These are phyloP conservation scores for Plenodomus tracheiphilus DNA, from an alignment of 2,329 filamentous ascomycete species.

Conservation along the genomic window DNA sequence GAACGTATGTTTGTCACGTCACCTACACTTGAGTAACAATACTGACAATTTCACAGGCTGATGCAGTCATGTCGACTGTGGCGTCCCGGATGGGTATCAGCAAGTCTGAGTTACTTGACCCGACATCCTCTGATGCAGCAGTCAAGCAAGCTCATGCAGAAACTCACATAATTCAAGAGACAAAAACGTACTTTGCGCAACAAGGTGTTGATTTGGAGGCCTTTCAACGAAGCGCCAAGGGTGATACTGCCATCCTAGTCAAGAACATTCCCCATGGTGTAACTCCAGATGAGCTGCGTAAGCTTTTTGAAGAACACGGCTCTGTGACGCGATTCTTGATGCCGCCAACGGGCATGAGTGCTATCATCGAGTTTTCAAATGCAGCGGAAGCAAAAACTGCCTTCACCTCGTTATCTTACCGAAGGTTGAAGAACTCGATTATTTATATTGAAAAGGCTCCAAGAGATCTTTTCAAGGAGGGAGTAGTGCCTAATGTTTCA, in stretches of 20 bases:
- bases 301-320: constrained; percentile 84
- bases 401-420: constrained; percentile 83
- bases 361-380: constrained; percentile 85
- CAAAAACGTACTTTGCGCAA: constrained; percentile 83
- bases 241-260: constrained; percentile 84
- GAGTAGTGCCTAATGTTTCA: constrained; percentile 34
- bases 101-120: constrained; percentile 90
- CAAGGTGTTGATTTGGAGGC: constrained; percentile 91
- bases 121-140: constrained; percentile 91
- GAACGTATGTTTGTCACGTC: constrained; percentile 62
- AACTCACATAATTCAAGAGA: constrained; percentile 94
- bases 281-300: constrained; percentile 74
- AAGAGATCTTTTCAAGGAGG: constrained; percentile 69
- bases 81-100: constrained; percentile 84
- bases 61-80: constrained; percentile 89
- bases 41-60: constrained; percentile 49
- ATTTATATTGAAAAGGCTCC: constrained; percentile 94
- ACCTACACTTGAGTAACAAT: neutral
- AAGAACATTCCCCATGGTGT: constrained; percentile 94
- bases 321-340: constrained; percentile 81
- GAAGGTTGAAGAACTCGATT: constrained; percentile 86
- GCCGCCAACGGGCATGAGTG: constrained; percentile 90
- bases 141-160: constrained; percentile 97
- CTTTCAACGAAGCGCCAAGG: constrained; percentile 82
- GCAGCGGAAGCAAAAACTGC: constrained; percentile 79